phyloP scores from a whole-genome alignment of 345 rosid genomes.

The Sisymbrium altissimum region DNA sequence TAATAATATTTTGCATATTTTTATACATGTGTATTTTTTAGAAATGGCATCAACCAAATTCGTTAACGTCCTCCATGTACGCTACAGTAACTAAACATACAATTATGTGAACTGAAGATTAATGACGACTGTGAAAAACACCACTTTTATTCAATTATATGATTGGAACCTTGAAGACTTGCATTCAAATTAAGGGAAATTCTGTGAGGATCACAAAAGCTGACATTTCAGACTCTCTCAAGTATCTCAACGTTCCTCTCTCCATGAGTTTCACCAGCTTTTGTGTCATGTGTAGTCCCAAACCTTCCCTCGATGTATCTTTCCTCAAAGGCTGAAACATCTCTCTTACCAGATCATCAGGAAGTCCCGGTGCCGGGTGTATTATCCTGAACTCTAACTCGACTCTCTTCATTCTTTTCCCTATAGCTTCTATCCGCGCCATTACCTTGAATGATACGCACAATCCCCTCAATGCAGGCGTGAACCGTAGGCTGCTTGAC shows the following conservation, averaged over 20 bases:
- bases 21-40: no score
- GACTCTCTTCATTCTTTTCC: constrained; percentile 52
- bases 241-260: constrained; percentile 68
- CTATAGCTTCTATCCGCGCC: constrained; percentile 51
- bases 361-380: constrained; percentile 87
- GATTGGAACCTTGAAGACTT: neutral
- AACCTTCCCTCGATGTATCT: constrained; percentile 73
- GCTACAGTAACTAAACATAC: no score
- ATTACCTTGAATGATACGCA: constrained; percentile 49
- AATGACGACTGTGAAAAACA: no score
- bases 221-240: constrained; percentile 67
- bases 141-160: neutral
- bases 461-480: constrained; percentile 53
- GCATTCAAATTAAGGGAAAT: constrained; percentile 48
- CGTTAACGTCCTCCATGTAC: no score
- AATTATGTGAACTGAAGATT: no score
- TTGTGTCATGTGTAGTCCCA: constrained; percentile 63
- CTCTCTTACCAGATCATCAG: constrained; percentile 58
- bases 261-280: constrained; percentile 76
- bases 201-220: constrained; percentile 63
- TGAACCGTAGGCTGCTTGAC: constrained; percentile 50
- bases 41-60: no score
- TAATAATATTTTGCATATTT: no score
- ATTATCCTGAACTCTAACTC: constrained; percentile 76
- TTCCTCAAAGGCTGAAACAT: constrained; percentile 58